Evolutionary conservation across 2,329 filamentous ascomycete genomes (phyloP).

Genomic region (Pseudocercospora crystallina): DNA sequence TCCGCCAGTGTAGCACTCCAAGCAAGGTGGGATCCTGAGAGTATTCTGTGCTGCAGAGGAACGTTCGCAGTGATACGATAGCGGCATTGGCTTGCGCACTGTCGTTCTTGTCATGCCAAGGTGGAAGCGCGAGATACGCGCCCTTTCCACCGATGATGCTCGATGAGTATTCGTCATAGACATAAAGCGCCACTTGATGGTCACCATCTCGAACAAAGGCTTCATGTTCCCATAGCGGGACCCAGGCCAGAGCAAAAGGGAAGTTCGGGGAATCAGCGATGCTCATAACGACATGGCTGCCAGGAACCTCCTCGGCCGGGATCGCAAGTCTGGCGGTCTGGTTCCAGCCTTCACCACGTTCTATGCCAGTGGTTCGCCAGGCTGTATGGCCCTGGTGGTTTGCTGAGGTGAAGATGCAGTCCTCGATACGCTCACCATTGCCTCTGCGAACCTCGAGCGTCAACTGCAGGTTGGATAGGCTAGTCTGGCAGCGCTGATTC

Average conservation of each 20-base stretch:
- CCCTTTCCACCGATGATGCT: conserved; percentile 72
- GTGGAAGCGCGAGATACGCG: conserved; percentile 82
- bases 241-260: conserved; percentile 87
- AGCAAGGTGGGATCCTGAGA: conserved; percentile 88
- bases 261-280: conserved; percentile 81
- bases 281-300: conserved; percentile 84
- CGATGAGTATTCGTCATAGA: conserved; percentile 86
- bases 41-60: conserved; percentile 90
- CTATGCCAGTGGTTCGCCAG: conserved; percentile 81
- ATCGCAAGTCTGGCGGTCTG: conserved; percentile 83
- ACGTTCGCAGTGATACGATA: conserved; percentile 72
- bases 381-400: conserved; percentile 76
- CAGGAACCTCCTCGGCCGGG: conserved; percentile 73
- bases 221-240: conserved; percentile 89
- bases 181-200: conserved; percentile 80
- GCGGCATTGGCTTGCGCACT: conserved; percentile 77
- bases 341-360: conserved; percentile 80
- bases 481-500: conserved; percentile 54
- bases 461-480: conserved; percentile 76
- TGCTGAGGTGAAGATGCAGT: conserved; percentile 83
- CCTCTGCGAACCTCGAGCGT: conserved; percentile 82
- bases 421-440: conserved; percentile 78
- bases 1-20: conserved; percentile 75
- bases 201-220: conserved; percentile 85
- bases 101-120: conserved; percentile 69